Evolutionary conservation across 2,329 filamentous ascomycete genomes (phyloP).

Genomic region (Talaromyces islandicus): DNA sequence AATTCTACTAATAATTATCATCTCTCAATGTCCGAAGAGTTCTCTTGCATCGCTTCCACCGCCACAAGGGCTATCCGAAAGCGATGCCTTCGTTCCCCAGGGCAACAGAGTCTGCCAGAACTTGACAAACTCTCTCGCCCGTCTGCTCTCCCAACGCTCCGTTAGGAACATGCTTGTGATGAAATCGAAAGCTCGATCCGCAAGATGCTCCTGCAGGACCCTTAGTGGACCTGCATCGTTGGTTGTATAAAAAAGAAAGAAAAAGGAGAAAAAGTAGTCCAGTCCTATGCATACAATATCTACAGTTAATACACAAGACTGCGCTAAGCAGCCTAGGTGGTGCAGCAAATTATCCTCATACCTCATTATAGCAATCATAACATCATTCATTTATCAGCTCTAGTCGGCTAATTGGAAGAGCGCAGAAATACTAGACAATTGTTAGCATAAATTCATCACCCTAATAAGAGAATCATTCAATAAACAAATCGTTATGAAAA

Average conservation of each 20-base stretch:
- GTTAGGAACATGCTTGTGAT: constrained; percentile 66
- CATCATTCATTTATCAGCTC: constrained; percentile 12
- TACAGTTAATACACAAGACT: neutral
- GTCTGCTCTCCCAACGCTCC: constrained; percentile 68
- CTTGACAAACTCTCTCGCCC: constrained; percentile 12
- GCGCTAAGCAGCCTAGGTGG: neutral
- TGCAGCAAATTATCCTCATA: neutral
- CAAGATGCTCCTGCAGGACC: constrained; percentile 65
- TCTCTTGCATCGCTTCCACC: constrained; percentile 35
- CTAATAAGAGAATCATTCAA: constrained; percentile 4
- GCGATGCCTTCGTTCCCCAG: constrained; percentile 33
- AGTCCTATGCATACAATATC: neutral
- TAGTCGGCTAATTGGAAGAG: constrained; percentile 60
- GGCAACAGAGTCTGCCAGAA: constrained; percentile 12
- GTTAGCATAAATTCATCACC: constrained; percentile 16
- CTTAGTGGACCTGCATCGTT: constrained; percentile 65
- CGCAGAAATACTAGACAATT: constrained; percentile 39
- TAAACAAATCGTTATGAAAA: no score
- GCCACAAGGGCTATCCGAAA: constrained; percentile 22
- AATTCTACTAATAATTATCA: neutral
- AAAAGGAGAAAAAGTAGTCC: constrained; percentile 7
- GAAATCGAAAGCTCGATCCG: constrained; percentile 15
- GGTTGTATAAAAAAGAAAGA: constrained; percentile 34
- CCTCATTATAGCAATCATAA: constrained; percentile 7
- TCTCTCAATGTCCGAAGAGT: constrained; percentile 29